Conservation (phyloP, 257 asterid species). For the Solanum appendiculatum region DNA sequence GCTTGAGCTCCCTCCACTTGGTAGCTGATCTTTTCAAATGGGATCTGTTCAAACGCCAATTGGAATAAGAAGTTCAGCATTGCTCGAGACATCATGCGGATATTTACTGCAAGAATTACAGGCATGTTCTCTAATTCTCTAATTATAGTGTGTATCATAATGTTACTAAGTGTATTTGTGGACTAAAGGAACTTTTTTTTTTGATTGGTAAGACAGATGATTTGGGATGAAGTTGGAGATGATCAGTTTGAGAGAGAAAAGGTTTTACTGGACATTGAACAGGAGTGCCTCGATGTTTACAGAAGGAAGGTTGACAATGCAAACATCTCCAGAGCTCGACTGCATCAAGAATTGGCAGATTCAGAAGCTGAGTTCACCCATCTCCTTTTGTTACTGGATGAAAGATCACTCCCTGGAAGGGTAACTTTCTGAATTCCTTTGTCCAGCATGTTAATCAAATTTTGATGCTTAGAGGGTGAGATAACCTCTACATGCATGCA, state of each 20-base stretch:
- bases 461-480: neutral
- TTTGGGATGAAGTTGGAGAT: constrained; percentile 98
- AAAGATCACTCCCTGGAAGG: constrained; percentile 87
- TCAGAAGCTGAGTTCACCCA: constrained; percentile 91
- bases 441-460: neutral
- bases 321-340: constrained; percentile 70
- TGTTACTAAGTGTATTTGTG: neutral
- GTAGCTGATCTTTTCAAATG: constrained; percentile 26
- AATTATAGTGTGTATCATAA: neutral
- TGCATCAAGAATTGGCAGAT: constrained; percentile 89
- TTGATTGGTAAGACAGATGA: constrained; percentile 43
- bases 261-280: constrained; percentile 67
- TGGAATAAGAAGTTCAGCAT: constrained; percentile 48
- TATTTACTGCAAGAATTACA: constrained; percentile 83
- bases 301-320: constrained; percentile 89
- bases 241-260: constrained; percentile 70
- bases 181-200: neutral
- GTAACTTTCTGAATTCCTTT: constrained; percentile 25
- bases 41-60: constrained; percentile 50
- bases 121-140: constrained; percentile 30
- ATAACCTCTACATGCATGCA: neutral
- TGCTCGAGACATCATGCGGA: constrained; percentile 81
- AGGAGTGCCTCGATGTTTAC: constrained; percentile 88
- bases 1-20: neutral
- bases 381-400: constrained; percentile 84